Evolutionary conservation across 2,329 filamentous ascomycete species (phyloP).

Genomic region (Penicillium crustosum): DNA sequence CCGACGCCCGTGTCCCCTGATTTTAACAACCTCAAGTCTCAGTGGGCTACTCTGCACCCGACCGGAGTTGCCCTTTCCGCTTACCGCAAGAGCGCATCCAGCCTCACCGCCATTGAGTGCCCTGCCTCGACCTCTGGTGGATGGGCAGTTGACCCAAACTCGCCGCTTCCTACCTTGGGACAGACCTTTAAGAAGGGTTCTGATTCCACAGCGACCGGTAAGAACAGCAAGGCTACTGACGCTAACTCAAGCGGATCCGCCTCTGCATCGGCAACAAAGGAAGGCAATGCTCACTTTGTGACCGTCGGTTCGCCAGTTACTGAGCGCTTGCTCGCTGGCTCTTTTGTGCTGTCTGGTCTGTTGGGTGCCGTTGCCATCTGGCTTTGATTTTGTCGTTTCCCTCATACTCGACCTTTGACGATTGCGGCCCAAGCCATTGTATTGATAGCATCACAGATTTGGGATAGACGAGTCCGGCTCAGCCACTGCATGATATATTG

Average conservation of each 20-base stretch:
- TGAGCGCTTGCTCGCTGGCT: slow-evolving; percentile 19
- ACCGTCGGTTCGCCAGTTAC: slow-evolving; percentile 12
- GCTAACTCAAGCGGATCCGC: slow-evolving; percentile 4
- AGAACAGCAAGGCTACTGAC: slow-evolving; percentile 10
- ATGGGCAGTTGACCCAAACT: slow-evolving; percentile 72
- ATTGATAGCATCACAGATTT: slow-evolving; percentile 21
- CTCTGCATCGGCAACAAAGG: slow-evolving; percentile 6
- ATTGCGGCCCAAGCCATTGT: slow-evolving; percentile 6
- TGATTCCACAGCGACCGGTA: slow-evolving; percentile 11
- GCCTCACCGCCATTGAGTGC: slow-evolving; percentile 62
- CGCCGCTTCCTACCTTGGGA: slow-evolving; percentile 68
- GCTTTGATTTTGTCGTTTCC: slow-evolving; percentile 17
- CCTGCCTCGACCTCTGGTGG: slow-evolving; percentile 66
- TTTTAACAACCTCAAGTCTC: slow-evolving; percentile 71
- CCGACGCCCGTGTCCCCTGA: slow-evolving; percentile 73
- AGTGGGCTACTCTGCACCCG: slow-evolving; percentile 72
- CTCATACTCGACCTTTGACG: neutral
- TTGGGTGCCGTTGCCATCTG: slow-evolving; percentile 26
- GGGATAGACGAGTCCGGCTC: slow-evolving; percentile 14
- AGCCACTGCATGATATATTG: neutral
- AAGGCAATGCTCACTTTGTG: slow-evolving; percentile 7
- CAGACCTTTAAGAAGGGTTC: slow-evolving; percentile 40
- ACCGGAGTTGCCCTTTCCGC: slow-evolving; percentile 65
- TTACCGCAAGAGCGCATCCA: slow-evolving; percentile 64
- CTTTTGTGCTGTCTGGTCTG: slow-evolving; percentile 22